phyloP scores from a whole-genome alignment of 176 grass and related monocot species.

The Bromus sterilis region DNA sequence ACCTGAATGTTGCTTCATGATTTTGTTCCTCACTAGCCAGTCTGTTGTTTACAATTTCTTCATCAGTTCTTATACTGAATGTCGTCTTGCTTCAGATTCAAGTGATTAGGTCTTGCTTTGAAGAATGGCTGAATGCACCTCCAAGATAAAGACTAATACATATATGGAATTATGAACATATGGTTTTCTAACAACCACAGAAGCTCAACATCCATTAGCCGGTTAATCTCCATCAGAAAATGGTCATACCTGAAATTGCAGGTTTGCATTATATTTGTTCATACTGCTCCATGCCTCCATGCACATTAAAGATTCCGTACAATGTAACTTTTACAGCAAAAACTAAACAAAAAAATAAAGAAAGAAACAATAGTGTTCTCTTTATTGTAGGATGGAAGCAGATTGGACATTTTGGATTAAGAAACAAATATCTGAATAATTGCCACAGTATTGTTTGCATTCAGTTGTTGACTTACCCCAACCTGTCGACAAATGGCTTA shows the following conservation, averaged over 20 bases:
- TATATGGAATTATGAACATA: no score
- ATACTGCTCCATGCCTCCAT: not conserved
- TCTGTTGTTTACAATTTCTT: no score
- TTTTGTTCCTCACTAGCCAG: no score
- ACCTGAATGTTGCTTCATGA: no score
- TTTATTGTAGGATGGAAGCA: not conserved
- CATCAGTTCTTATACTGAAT: no score
- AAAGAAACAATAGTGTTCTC: not conserved
- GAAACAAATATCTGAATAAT: not conserved
- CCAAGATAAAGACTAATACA: no score
- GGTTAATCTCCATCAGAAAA: slow-evolving; percentile 75
- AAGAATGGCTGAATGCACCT: no score
- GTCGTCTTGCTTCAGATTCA: no score
- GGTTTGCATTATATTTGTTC: not conserved
- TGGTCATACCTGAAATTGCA: slow-evolving; percentile 62
- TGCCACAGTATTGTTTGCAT: not conserved
- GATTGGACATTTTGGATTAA: not conserved
- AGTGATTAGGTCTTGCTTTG: no score
- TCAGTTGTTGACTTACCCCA: slow-evolving; percentile 48
- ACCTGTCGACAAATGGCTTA: slow-evolving; percentile 82
- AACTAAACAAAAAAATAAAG: not conserved
- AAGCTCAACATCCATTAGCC: no score
- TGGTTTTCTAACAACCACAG: no score
- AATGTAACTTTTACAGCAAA: not conserved
- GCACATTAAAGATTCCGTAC: not conserved